Base-by-base conservation (phyloP, 2,329 filamentous ascomycete species). In the Apiospora koreana region DNA sequence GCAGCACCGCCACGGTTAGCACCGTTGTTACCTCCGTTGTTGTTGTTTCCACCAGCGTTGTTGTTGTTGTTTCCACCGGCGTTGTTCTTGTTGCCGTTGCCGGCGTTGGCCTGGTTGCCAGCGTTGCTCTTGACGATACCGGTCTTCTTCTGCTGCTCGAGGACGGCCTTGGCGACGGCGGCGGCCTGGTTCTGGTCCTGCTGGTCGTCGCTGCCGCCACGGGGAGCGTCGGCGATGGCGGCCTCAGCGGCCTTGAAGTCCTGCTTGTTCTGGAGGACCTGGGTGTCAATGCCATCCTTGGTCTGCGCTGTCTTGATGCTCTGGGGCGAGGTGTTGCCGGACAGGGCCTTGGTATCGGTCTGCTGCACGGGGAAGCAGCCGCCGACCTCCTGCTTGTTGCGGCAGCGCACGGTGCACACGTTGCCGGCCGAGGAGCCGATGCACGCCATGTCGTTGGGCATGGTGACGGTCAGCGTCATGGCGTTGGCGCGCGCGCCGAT, bases 291-390 rank as follows among this genome's bases (percentile, higher is more conserved):
- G 43, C 73, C 80, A 23, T 79, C 75, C 18, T 82, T 78, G 1
- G 78, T 79, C 72, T 83, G 80, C 18, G 79, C 76, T 7, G 83
- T 83, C 9, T 73, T 68, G 73, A 85, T 81, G 62, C 71, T 75
- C 38, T 72, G 71, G 25, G 79, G 74, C 12, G 71, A 71, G 73
- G 80, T 81, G 16, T 69, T 71, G 69, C 43, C 72, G 23, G 66
- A 23, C 25, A 68, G 66, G 2, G 79, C 69, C 2, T 68, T 73
- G 16, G 71, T 70, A 54, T 85, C 83, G 23, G 80, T 83, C 75
- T 85, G 83, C 73, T 82, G 79, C 35, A 82, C 76, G 14, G 80
- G 76, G 70, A 83, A 78, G 73, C 81, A 83, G n/a, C 81, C 81
- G 45, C 81, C 81, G 64, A 77, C 75, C 18, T 72, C 73, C 2